These are phyloP conservation scores for Castanospermum australe DNA, from an alignment of 306 rosid genomes.

Conservation along the genomic window DNA sequence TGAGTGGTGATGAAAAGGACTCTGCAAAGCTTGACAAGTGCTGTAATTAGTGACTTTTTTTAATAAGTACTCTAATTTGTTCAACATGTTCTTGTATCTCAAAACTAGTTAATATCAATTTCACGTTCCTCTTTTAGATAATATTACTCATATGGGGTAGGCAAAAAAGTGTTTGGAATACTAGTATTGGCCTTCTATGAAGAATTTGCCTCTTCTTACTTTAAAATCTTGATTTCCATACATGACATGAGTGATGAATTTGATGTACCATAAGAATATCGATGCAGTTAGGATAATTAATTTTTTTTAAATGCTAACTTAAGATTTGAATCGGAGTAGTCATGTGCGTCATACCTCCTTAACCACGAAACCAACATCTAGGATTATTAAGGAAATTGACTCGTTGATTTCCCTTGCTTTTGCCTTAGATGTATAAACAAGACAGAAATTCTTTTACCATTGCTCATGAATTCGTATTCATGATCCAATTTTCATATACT, in stretches of 20 bases:
- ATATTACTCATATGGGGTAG: background rate
- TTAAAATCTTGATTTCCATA: background rate
- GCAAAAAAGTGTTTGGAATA: background rate
- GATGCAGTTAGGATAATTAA: too few species aligned
- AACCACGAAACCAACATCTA: too few species aligned
- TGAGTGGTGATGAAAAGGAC: background rate
- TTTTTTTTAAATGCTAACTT: too few species aligned
- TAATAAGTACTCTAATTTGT: background rate
- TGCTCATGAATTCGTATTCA: background rate
- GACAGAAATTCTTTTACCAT: too few species aligned
- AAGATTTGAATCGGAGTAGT: too few species aligned
- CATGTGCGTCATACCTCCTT: too few species aligned
- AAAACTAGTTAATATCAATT: constrained; percentile 19
- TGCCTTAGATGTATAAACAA: background rate
- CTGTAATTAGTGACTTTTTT: constrained; percentile 8
- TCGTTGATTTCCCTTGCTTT: background rate
- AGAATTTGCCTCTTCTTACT: background rate
- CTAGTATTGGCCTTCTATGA: background rate
- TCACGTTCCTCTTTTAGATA: constrained; percentile 16
- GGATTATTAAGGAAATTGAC: background rate
- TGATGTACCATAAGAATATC: too few species aligned
- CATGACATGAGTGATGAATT: background rate
- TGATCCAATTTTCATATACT: background rate
- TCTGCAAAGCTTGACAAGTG: background rate
- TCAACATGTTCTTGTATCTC: constrained; percentile 17